Conservation (phyloP, 2,329 filamentous ascomycete species). For the Emmonsiellopsis sp. region DNA sequence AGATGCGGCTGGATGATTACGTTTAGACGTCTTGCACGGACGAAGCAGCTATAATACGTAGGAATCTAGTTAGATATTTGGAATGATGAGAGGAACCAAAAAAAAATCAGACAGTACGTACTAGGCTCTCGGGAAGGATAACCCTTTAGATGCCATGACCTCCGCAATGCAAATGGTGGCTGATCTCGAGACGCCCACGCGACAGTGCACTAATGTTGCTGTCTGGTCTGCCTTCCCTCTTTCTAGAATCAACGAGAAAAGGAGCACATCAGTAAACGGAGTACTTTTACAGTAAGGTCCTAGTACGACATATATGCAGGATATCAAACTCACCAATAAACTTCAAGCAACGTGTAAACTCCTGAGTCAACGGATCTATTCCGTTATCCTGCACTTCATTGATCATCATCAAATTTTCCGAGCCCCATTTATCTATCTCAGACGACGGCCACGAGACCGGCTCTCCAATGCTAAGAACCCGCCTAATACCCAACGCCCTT, state of each 20-base stretch:
- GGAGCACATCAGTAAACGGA: no score
- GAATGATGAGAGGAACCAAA: not conserved
- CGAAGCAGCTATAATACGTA: constrained; percentile 59
- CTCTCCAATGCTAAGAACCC: constrained; percentile 89
- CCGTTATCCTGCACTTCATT: constrained; percentile 93
- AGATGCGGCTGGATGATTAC: constrained; percentile 98
- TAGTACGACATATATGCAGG: not conserved
- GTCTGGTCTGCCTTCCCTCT: constrained; percentile 66
- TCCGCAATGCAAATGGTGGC: constrained; percentile 99
- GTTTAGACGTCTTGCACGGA: constrained; percentile 82
- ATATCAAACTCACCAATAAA: constrained; percentile 69
- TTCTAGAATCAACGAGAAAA: constrained; percentile 44
- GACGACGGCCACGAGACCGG: constrained; percentile 69
- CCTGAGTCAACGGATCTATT: constrained; percentile 78
- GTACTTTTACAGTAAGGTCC: not conserved
- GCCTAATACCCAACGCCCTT: constrained; percentile 67
- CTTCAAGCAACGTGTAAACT: constrained; percentile 75
- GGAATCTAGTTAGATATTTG: constrained; percentile 1
- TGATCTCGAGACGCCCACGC: constrained; percentile 88
- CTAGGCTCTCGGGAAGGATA: constrained; percentile 89
- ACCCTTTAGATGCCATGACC: constrained; percentile 72
- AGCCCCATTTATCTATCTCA: constrained; percentile 62
- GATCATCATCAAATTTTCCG: constrained; percentile 69
- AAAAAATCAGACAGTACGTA: constrained; percentile 29
- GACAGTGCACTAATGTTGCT: constrained; percentile 89